Percentiles rank a stretch among this genome's conserved stretches.
These are phyloP conservation scores for Aspergillus felis DNA, from an alignment of 2,329 filamentous ascomycete species.

Conservation along the genomic window DNA sequence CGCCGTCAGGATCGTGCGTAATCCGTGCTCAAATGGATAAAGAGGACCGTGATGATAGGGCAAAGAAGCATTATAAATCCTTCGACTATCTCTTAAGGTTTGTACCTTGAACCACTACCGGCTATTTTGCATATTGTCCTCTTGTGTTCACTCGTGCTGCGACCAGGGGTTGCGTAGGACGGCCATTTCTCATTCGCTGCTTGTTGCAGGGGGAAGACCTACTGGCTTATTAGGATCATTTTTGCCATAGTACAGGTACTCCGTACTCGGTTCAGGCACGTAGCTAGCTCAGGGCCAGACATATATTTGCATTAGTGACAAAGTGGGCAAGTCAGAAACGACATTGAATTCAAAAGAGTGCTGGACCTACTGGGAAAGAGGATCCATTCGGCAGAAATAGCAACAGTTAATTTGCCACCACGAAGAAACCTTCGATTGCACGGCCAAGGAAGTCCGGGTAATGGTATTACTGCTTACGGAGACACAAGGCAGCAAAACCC, in stretches of 20 bases:
- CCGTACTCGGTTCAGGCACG: background rate
- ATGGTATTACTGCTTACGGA: background rate
- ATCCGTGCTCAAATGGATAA: background rate
- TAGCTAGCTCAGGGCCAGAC: background rate
- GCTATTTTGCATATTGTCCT: background rate
- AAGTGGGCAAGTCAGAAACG: background rate
- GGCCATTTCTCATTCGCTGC: background rate
- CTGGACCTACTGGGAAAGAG: background rate
- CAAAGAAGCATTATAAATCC: background rate
- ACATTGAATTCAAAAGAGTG: background rate
- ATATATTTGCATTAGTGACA: background rate
- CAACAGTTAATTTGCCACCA: background rate
- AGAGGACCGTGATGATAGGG: background rate
- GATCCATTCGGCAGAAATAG: background rate
- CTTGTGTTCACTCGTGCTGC: background rate
- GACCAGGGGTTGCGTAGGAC: background rate
- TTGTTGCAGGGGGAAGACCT: background rate
- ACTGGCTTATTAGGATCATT: slow-evolving; percentile 1
- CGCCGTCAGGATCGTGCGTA: background rate
- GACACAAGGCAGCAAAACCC: too few species aligned
- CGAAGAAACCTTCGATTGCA: background rate
- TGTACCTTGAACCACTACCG: background rate
- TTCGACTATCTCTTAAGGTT: background rate
- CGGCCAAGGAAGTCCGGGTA: background rate
- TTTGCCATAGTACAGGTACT: background rate